Base-by-base conservation (phyloP, 371 early-diverging fungal species). In the Mortierella sp. region DNA sequence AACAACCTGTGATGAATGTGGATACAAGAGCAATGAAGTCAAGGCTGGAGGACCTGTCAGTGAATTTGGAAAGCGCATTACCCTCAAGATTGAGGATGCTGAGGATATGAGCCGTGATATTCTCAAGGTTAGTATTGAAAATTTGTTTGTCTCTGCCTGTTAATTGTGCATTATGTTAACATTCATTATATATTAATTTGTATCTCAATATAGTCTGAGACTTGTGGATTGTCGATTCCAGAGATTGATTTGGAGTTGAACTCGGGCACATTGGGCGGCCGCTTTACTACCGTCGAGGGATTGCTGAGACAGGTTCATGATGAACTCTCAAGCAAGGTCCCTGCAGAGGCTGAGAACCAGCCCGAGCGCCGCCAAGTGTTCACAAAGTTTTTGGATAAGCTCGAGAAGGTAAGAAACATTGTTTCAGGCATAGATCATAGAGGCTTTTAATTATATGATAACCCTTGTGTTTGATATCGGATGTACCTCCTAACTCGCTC, bases 201-300 rank as follows among this genome's bases (percentile, higher is more conserved):
- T 2, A 28, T 28, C 28, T 28, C 28, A 28, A 28, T 4, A 16
- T 72, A 89, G 87, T 95, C 95, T 10, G 98, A 98, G 84, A 96
- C 97, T 2, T 96, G 98, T 83, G 95, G 96, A 58, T 84, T 98
- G 70, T 85, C 80, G 2, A 94, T 98, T 66, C 97, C 98, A 22
- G 98, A 97, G 78, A 91, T 97, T 65, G 91, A 96, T 41, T 84
- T 97, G 50, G 92, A 94, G 74, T 77, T 96, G 81, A 87, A 91
- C 5, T 86, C 92, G n/a, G 97, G 97, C 58, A 97, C 98, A 0
- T 86, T 97, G 72, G 98, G 97, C 62, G 98, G 98, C n/a, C 91
- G 96, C 19, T 98, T 97, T 84, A 98, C 98, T 1, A 98, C 98
- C 0, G 92, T 98, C 22, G 98, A 98, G 86, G 98, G 98, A 11